phyloP scores from a whole-genome alignment of 805 yeast species.

The Teunomyces gatunensis region DNA sequence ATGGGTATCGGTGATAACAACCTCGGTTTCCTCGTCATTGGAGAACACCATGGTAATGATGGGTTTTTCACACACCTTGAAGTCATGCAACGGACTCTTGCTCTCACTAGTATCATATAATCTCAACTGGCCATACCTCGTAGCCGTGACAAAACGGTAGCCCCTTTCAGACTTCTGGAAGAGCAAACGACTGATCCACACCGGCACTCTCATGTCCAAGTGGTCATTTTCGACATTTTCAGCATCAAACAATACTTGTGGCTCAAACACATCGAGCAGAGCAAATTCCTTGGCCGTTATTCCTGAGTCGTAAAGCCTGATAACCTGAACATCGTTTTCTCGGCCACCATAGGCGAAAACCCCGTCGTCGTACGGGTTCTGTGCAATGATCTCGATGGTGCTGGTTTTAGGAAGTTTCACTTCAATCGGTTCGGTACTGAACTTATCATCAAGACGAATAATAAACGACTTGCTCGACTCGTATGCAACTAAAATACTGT shows the following conservation, averaged over 20 bases:
- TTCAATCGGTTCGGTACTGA: conserved; percentile 29
- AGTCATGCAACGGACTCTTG: conserved; percentile 61
- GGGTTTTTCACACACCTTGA: conserved; percentile 55
- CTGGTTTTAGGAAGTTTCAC: conserved; percentile 37
- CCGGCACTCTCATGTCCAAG: conserved; percentile 76
- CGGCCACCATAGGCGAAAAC: conserved; percentile 84
- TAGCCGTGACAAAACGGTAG: conserved; percentile 60
- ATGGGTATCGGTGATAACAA: conserved; percentile 73
- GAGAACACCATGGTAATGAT: conserved; percentile 42
- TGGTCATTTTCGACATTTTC: conserved; percentile 81
- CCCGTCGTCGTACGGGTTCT: conserved; percentile 47
- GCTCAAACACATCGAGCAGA: conserved; percentile 19
- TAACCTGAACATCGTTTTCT: conserved; percentile 65
- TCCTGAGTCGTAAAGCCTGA: conserved; percentile 33
- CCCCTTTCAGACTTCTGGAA: conserved; percentile 39
- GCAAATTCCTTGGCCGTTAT: conserved; percentile 16
- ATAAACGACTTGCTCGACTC: conserved; percentile 44
- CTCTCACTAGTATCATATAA: conserved; percentile 68
- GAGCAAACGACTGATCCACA: conserved; percentile 65
- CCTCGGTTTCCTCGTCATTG: conserved; percentile 31
- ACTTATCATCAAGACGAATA: conserved; percentile 30
- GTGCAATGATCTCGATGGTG: conserved; percentile 47
- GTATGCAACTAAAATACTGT: conserved; percentile 43
- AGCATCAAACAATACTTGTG: conserved; percentile 55
- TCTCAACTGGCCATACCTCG: conserved; percentile 75